These are phyloP conservation scores for Parsonsia alboflavescens DNA, from an alignment of 257 asterid genomes.

Conservation along the genomic window DNA sequence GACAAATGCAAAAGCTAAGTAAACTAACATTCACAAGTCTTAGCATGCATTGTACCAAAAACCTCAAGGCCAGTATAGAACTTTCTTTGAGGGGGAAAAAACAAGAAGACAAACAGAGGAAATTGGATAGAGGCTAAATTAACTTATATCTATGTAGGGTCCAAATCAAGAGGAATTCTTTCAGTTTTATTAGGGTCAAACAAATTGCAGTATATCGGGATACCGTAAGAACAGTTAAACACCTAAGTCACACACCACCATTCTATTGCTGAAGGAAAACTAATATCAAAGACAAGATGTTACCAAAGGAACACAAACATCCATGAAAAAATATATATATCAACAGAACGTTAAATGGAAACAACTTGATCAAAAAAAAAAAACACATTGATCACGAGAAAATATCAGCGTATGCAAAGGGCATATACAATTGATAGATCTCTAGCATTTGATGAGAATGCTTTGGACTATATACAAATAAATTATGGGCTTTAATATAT, in stretches of 20 bases:
- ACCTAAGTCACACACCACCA: not conserved
- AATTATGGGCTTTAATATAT: not conserved
- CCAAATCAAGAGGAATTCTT: not conserved
- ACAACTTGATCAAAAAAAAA: not conserved
- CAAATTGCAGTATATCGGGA: not conserved
- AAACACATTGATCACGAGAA: not conserved
- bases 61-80: not conserved
- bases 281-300: not conserved
- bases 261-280: not conserved
- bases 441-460: not conserved
- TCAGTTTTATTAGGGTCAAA: not conserved
- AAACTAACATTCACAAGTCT: not conserved
- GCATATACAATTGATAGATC: not conserved
- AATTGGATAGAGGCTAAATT: not conserved
- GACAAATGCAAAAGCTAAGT: not conserved
- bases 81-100: not conserved
- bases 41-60: not conserved
- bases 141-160: not conserved
- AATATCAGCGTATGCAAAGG: not conserved
- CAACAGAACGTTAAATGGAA: not conserved
- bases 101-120: not conserved
- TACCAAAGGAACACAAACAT: not conserved
- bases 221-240: not conserved
- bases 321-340: not conserved
- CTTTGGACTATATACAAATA: not conserved